Base-by-base conservation (phyloP, 169 alveolate species). In the Eimeria praecox region DNA sequence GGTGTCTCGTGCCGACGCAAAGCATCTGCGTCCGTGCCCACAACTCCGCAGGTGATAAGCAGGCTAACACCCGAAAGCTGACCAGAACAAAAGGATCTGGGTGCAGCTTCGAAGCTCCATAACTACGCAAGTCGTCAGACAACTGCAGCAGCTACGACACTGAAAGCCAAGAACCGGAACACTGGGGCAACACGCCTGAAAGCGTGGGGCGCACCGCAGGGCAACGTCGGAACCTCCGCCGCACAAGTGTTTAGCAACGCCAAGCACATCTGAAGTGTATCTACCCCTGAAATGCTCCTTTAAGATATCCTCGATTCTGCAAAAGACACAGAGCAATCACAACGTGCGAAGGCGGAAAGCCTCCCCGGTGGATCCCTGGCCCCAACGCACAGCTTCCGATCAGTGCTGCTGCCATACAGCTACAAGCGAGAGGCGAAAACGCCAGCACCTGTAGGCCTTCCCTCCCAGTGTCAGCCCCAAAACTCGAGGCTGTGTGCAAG, bases 171-270 rank as follows among this genome's bases (percentile, higher is more conserved):
- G 6, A 38, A 35, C 18, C 14, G 54, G 20, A 35, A 73, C 40
- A 0, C 3, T 14, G 54, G 16, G 18, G 30, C 83, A 49, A 38
- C 35, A 38, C 35, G 14, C 52, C 20, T 73, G 83, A 73, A 73
- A 10, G 38, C 83, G 52, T 38, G 83, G 6, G 24, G 40, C 95
- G 46, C 90, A 93, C 96, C 92, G 75, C 54, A 93, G 89, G 49
- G 96, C 96, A 35, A 93, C 94, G 66, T 93, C 96, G 9, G 96
- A 82, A 3, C 96, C 96, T 12, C 82, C 94, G 14, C 96, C 96
- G 52, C 96, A 93, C 66, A 93, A 71, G 69, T 93, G 96, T 75
- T 93, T 93, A 46, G 96, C 96, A 24, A 93, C 94, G 56, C 94
- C 96, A 16, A 93, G 78, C n/a, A 93, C 96, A 8, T 35, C 24